Evolutionary conservation across 768 basidiomycete genomes (phyloP).

Genomic region (Exsudoporus frostii): DNA sequence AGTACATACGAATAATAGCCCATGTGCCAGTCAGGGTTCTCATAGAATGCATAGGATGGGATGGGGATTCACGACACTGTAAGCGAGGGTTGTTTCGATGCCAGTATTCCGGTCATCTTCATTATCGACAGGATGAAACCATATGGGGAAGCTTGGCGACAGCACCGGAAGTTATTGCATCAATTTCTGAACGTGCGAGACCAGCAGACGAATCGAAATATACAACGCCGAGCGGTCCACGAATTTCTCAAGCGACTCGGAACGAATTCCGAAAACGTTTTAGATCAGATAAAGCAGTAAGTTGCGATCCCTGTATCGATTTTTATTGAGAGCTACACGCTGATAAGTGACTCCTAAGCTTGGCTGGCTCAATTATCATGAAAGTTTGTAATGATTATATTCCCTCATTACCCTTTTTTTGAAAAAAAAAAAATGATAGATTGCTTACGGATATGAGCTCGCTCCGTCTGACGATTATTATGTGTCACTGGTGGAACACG

Average conservation of each 20-base stretch:
- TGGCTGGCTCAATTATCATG: constrained; percentile 4
- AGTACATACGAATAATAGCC: neutral
- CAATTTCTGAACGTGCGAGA: neutral
- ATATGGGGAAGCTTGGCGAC: no score
- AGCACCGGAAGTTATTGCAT: no score
- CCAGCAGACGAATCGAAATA: neutral
- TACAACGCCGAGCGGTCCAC: constrained; percentile 2
- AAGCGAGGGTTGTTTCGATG: neutral
- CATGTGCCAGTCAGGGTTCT: neutral
- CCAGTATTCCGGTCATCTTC: no score
- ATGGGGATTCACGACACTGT: constrained; percentile 5
- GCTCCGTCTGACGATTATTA: constrained; percentile 3
- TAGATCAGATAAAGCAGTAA: constrained; percentile 3
- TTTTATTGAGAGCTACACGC: neutral
- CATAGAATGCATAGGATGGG: neutral
- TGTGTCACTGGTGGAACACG: constrained; percentile 1
- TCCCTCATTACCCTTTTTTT: neutral
- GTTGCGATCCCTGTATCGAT: neutral
- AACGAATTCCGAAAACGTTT: neutral
- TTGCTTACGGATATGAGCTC: constrained; percentile 3
- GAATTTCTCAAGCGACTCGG: neutral
- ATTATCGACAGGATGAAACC: no score
- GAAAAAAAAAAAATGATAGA: neutral
- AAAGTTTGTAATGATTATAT: neutral
- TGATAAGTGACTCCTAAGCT: neutral